Base-by-base conservation (phyloP, 345 rosid species). In the Nasturtium officinale region DNA sequence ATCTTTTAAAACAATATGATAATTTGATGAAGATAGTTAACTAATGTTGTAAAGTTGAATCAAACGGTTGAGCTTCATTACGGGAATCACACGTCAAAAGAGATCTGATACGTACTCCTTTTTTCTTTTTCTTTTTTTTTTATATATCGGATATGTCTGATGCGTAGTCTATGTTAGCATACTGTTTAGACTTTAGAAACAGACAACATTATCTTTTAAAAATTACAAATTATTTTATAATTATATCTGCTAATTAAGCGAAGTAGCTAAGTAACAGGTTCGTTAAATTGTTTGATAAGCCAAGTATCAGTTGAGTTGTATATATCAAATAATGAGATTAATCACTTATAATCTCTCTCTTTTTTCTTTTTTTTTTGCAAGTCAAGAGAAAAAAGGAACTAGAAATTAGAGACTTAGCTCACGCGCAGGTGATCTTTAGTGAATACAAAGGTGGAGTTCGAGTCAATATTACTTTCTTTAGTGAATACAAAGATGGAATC, bases 31-130 rank as follows among this genome's bases (percentile, higher is more conserved):
- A 59, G 55, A 51, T 38, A n/a, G 18, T 9, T 53, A 29, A 51
- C 32, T 53, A 9, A 21, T 55, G 3, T 46, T 17, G 9, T 65
- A 38, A 56, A 16, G 21, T 4, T n/a, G 2, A 17, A 67, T 67
- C 61, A 16, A 68, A 53, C 32, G 70, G 74, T 10, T 68, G 25
- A 29, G 69, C 1, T 25, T 33, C 2, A 2, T 69, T 69, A 54
- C 75, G 45, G 69, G 64, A 61, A 54, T 26, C 35, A 46, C 43
- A 68, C 71, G 60, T 54, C 71, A 62, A 21, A 61, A 69, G 47
- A 28, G 35, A 12, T 61, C 2, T 55, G 7, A 9, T 42, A 10
- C 10, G 28, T 40, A 38, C 13, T 10, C 42, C 10, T 35, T 37
- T 3, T 37, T 12, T 37, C 1, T 37, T 9, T 9, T 11, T 12